Evolutionary conservation across 495 filamentous ascomycete species (phyloP).

Genomic region (Penicillium canariense): DNA sequence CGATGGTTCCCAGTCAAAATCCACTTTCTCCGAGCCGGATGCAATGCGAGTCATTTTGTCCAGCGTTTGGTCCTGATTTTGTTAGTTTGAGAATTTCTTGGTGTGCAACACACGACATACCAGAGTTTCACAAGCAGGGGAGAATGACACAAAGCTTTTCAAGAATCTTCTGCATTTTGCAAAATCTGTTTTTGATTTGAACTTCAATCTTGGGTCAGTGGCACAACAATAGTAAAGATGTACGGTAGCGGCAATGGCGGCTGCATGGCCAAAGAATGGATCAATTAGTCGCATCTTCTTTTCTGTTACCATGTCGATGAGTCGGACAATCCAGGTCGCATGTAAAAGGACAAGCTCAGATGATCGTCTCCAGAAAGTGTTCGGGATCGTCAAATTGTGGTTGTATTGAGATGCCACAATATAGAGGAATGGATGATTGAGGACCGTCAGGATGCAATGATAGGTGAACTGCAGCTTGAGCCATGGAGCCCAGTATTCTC

Average conservation of each 20-base stretch:
- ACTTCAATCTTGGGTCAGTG: slow-evolving; percentile 41
- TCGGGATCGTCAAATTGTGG: slow-evolving; percentile 45
- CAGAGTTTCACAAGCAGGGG: slow-evolving; percentile 37
- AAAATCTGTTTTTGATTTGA: slow-evolving; percentile 46
- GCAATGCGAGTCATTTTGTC: slow-evolving; percentile 44
- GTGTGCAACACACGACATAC: slow-evolving; percentile 19
- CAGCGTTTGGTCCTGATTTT: slow-evolving; percentile 36
- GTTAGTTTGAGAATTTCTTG: not conserved
- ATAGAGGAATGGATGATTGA: slow-evolving; percentile 49
- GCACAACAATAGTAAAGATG: slow-evolving; percentile 49
- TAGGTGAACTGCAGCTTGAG: slow-evolving; percentile 48
- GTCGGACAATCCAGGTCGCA: slow-evolving; percentile 48
- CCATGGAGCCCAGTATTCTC: slow-evolving; percentile 46
- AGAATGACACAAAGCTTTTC: slow-evolving; percentile 39
- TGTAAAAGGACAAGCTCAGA: slow-evolving; percentile 46
- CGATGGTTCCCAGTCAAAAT: slow-evolving; percentile 45
- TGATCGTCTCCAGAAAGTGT: slow-evolving; percentile 46
- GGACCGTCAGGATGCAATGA: slow-evolving; percentile 43
- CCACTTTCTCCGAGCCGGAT: slow-evolving; percentile 40
- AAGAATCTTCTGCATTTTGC: slow-evolving; percentile 45
- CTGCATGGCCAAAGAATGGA: slow-evolving; percentile 45
- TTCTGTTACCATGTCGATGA: slow-evolving; percentile 49
- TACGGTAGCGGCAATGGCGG: slow-evolving; percentile 45
- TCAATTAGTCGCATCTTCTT: slow-evolving; percentile 44
- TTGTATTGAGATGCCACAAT: slow-evolving; percentile 48